phyloP scores from a whole-genome alignment of 306 rosid species.

The Acacia confusa region DNA sequence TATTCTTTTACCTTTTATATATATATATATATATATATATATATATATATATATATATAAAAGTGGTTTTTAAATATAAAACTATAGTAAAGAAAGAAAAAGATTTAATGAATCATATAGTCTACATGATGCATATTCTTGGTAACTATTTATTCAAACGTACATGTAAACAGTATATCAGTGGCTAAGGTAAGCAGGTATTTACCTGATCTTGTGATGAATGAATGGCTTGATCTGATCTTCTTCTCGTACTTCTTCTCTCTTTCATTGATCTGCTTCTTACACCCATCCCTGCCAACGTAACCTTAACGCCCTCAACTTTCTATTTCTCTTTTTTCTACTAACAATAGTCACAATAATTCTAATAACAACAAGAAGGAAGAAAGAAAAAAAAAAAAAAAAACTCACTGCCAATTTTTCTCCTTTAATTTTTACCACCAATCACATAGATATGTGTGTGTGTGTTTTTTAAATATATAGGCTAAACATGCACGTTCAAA shows the following conservation, averaged over 20 bases:
- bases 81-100: neutral
- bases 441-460: neutral
- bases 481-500: neutral
- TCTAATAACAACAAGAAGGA: neutral
- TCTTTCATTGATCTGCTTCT: constrained; percentile 28
- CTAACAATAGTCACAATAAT: neutral
- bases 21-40: too few relatives aligned
- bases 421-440: neutral
- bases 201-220: constrained; percentile 62
- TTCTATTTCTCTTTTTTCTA: too few relatives aligned
- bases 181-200: too few relatives aligned
- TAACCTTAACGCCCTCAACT: neutral
- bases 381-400: too few relatives aligned
- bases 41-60: too few relatives aligned
- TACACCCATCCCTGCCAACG: constrained; percentile 29
- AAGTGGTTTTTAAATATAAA: too few relatives aligned
- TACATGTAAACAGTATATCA: neutral
- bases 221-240: constrained; percentile 42
- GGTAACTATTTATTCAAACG: neutral
- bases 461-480: too few relatives aligned
- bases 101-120: neutral
- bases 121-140: neutral
- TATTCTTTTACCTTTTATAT: too few relatives aligned
- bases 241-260: constrained; percentile 47
- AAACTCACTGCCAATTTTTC: neutral